phyloP scores from a whole-genome alignment of 306 rosid species.

The Cucumis sativus region DNA sequence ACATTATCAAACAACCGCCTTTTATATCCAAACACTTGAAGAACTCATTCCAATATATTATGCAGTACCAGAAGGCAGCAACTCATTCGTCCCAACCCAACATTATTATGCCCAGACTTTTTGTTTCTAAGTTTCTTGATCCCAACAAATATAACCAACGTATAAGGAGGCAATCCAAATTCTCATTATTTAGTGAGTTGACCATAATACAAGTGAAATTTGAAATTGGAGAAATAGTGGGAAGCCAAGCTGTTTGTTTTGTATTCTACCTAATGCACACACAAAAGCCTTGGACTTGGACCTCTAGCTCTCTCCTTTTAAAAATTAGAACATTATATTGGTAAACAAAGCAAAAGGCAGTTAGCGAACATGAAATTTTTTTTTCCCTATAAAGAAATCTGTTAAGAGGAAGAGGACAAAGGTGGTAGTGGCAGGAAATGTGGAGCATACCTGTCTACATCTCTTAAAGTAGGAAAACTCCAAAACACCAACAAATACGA shows the following conservation, averaged over 20 bases:
- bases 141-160: background rate
- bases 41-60: too few species aligned
- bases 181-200: background rate
- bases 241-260: background rate
- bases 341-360: background rate
- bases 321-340: background rate
- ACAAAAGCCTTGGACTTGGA: background rate
- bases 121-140: background rate
- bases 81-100: background rate
- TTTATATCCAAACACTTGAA: background rate
- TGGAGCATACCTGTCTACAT: conserved; percentile 34
- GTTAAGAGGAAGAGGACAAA: background rate
- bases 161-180: background rate
- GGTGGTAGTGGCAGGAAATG: conserved; percentile 20
- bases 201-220: background rate
- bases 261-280: background rate
- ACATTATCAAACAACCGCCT: background rate
- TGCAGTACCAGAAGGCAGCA: background rate
- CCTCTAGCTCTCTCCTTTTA: background rate
- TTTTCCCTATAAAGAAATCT: background rate
- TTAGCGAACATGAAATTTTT: background rate
- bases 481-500: conserved; percentile 29
- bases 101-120: background rate
- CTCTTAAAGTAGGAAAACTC: conserved; percentile 21
- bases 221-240: background rate